These are phyloP conservation scores for Beta corolliflora DNA, from an alignment of 179 eudicot genomes.

Conservation along the genomic window DNA sequence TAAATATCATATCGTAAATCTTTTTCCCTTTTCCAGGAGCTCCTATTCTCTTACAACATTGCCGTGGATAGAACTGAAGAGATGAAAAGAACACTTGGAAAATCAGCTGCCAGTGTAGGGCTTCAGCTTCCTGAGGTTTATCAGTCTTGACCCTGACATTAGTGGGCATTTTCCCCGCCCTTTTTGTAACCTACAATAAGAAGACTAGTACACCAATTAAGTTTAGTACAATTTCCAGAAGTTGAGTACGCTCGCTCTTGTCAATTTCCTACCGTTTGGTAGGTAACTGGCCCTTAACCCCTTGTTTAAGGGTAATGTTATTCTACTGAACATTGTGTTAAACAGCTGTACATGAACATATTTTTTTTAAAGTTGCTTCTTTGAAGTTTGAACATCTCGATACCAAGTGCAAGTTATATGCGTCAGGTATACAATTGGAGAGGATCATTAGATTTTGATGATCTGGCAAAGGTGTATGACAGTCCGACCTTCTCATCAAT, in stretches of 20 bases:
- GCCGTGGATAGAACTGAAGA: slow-evolving; percentile 85
- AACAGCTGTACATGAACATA: slow-evolving; percentile 27
- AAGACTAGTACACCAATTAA: not conserved
- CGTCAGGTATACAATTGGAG: slow-evolving; percentile 37
- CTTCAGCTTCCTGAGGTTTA: slow-evolving; percentile 87
- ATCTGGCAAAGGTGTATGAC: slow-evolving; percentile 43
- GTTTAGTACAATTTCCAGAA: not conserved
- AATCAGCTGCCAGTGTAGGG: slow-evolving; percentile 93
- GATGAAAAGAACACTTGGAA: slow-evolving; percentile 67
- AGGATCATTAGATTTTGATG: slow-evolving; percentile 10
- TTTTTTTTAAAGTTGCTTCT: not conserved
- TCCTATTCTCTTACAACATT: slow-evolving; percentile 78
- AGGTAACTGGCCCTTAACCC: not conserved
- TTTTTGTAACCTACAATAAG: not conserved
- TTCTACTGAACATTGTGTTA: too few species aligned
- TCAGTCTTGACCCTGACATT: slow-evolving; percentile 46
- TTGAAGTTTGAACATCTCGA: slow-evolving; percentile 47
- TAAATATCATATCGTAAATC: not conserved
- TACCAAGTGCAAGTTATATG: slow-evolving; percentile 42
- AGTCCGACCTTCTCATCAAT: slow-evolving; percentile 14
- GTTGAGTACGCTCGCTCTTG: not conserved
- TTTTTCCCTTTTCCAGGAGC: slow-evolving; percentile 47
- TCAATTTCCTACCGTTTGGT: not conserved
- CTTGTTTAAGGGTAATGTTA: not conserved
- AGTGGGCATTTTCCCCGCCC: not conserved